Percentiles rank a stretch among this genome's conserved stretches.
Evolutionary conservation across 305 asterid species (phyloP).

Genomic region (Solanum hybrid): DNA sequence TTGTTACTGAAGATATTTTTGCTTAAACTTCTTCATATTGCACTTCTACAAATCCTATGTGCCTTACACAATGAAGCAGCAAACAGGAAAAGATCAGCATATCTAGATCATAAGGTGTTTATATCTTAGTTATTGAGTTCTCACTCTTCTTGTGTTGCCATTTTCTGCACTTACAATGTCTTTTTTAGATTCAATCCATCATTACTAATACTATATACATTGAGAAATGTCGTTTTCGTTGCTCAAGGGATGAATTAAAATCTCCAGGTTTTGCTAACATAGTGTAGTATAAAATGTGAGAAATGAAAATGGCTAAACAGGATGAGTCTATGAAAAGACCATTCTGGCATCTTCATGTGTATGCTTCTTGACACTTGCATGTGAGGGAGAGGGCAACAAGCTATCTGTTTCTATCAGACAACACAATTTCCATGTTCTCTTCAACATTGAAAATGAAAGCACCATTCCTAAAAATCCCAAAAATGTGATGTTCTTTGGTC

Average conservation of each 20-base stretch:
- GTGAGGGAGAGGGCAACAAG: constrained; percentile 4
- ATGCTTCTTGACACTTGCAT: constrained; percentile 8
- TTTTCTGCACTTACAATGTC: background rate
- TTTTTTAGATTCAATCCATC: background rate
- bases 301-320: background rate
- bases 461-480: background rate
- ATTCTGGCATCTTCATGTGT: background rate
- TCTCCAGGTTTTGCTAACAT: background rate
- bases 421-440: constrained; percentile 14
- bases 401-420: constrained; percentile 3
- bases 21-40: constrained; percentile 20
- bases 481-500: background rate
- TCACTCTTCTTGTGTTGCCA: background rate
- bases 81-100: background rate
- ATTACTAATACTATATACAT: background rate
- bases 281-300: background rate
- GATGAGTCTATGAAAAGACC: background rate
- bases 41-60: background rate
- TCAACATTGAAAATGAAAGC: background rate
- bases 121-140: background rate
- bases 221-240: background rate
- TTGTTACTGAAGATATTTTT: constrained; percentile 66
- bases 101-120: background rate
- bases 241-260: background rate
- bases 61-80: background rate